These are phyloP conservation scores for Copromyces sp. DNA, from an alignment of 495 filamentous ascomycete genomes.

Conservation along the genomic window DNA sequence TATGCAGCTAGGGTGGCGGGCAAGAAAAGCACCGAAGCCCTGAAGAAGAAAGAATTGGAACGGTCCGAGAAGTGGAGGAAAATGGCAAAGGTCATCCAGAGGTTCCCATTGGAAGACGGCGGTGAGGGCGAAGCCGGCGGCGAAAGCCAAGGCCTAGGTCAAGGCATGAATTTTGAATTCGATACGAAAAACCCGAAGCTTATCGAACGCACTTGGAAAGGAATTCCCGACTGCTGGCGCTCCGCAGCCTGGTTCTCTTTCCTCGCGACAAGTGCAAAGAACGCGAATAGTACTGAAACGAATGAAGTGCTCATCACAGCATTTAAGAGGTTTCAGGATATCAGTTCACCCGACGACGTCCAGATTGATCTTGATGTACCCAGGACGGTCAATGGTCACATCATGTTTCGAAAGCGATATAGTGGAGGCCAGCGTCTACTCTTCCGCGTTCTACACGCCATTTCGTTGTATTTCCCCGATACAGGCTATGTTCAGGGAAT, in stretches of 20 bases:
- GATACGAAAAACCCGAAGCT: constrained; percentile 76
- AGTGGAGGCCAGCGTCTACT: constrained; percentile 82
- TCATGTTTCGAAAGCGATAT: constrained; percentile 94
- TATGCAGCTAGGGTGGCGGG: constrained; percentile 41
- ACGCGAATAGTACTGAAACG: constrained; percentile 43
- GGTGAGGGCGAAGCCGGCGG: not conserved
- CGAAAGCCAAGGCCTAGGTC: constrained; percentile 37
- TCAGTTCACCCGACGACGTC: constrained; percentile 78
- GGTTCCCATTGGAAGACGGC: constrained; percentile 10
- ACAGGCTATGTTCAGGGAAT: constrained; percentile 98
- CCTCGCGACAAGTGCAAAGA: constrained; percentile 69
- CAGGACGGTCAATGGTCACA: constrained; percentile 87
- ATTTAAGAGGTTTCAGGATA: constrained; percentile 58
- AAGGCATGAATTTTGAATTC: constrained; percentile 86
- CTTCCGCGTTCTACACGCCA: constrained; percentile 83
- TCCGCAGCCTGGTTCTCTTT: constrained; percentile 93
- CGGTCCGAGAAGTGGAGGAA: constrained; percentile 93
- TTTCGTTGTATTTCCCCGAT: constrained; percentile 81
- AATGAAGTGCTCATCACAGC: constrained; percentile 63
- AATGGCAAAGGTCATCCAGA: constrained; percentile 70
- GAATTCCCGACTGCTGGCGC: constrained; percentile 94
- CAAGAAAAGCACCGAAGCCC: constrained; percentile 39
- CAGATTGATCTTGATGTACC: constrained; percentile 98
- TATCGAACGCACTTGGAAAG: constrained; percentile 91
- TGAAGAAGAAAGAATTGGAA: constrained; percentile 70